A percentile compares a stretch with the other conserved stretches of the same genome.
Evolutionary conservation across 495 filamentous ascomycete genomes (phyloP).

Genomic region (Daldinia caldariorum): DNA sequence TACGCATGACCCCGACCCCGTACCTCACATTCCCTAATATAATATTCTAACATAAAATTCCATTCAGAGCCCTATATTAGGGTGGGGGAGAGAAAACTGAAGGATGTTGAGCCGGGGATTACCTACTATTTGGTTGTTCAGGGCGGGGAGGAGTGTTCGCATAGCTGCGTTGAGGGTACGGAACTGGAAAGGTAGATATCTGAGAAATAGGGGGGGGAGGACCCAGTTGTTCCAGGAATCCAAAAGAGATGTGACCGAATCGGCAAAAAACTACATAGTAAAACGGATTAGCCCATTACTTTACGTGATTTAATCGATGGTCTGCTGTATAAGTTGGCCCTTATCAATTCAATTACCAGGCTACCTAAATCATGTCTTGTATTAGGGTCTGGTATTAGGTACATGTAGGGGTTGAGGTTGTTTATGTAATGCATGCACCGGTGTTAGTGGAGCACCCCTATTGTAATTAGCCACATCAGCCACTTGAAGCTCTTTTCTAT

Average conservation of each 20-base stretch:
- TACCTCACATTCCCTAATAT: slow-evolving; percentile 44
- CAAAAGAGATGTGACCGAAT: slow-evolving; percentile 27
- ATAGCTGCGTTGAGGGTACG: slow-evolving; percentile 14
- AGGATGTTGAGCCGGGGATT: slow-evolving; percentile 21
- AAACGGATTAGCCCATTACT: background rate
- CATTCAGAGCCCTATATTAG: slow-evolving; percentile 6
- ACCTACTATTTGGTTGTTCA: slow-evolving; percentile 10
- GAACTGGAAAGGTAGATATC: slow-evolving; percentile 12
- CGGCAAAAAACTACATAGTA: slow-evolving; percentile 6
- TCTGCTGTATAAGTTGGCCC: no score
- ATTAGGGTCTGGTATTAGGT: no score
- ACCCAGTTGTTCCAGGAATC: slow-evolving; percentile 21
- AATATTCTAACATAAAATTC: slow-evolving; percentile 41
- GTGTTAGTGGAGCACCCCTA: no score
- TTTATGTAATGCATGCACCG: no score
- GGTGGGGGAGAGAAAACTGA: slow-evolving; percentile 11
- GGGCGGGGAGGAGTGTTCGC: background rate
- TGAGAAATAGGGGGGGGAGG: slow-evolving; percentile 18
- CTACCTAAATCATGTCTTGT: no score
- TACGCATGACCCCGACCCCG: slow-evolving; percentile 21
- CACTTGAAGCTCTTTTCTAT: slow-evolving; percentile 7
- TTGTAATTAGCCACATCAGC: slow-evolving; percentile 11
- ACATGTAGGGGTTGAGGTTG: no score
- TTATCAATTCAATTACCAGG: no score
- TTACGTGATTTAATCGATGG: no score